Base-by-base conservation (phyloP, 2,329 filamentous ascomycete genomes). In the Didymella pomorum region DNA sequence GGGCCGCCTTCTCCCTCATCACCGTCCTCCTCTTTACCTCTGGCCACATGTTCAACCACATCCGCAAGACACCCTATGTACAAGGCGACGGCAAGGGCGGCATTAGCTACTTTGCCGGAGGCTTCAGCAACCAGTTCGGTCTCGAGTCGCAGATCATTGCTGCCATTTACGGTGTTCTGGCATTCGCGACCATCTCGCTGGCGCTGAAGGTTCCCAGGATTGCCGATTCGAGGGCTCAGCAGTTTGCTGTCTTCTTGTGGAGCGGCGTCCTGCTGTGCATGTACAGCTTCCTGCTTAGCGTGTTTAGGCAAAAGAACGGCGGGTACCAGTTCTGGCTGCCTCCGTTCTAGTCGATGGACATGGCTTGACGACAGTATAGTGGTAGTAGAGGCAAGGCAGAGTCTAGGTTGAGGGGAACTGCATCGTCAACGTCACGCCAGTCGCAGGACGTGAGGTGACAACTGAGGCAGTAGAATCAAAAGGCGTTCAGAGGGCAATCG, bases 1-100 rank as follows among this genome's bases (percentile, higher is more conserved):
- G 95, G 95, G 93, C 94, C 23, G 92, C 91, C 21, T 79, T 96
- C 71, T 96, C 91, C 78, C 82, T 99, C 67, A 93, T 98, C 71
- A 84, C 88, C 14, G 93, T 99, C 63, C 85, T 99, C 41, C 83
- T 97, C 57, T 99, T 98, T 80, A 97, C 90, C 45, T 95, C 91
- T 69, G 96, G 95, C 37, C 93, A 98, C 79, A 99, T 99, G 96
- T 99, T 96, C 85, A 99, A 98, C 79, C 93, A 97, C 74, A 99
- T 99, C 73, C 87, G 96, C 69, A 94, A 95, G 77, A 92, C 96
- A 2, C 95, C 95, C 2, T 99, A 99, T 70, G 92, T 98, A 29
- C 84, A 88, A 41, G 91, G 90, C 41, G 88, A 98, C 74, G 92
- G 92, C 35, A 87, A 86, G 53, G 95, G 95, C 18, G 93, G 93